Evolutionary conservation across 257 asterid genomes (phyloP).

Genomic region (Penstemon davidsonii): DNA sequence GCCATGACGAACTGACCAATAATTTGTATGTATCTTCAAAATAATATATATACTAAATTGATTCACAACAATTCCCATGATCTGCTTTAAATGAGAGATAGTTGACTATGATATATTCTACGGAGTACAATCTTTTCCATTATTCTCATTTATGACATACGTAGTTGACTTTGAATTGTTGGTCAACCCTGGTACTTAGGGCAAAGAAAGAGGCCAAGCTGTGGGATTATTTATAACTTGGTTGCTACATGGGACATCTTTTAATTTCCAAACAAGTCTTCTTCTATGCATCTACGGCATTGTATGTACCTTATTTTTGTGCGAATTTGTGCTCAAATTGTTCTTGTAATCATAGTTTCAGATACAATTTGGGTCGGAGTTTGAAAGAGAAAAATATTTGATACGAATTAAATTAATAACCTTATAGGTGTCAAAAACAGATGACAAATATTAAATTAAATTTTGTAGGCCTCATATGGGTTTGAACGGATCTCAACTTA

Average conservation of each 20-base stretch:
- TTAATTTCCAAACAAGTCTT: constrained; percentile 3
- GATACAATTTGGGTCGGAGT: not conserved
- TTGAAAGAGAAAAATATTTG: not conserved
- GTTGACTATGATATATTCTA: constrained; percentile 14
- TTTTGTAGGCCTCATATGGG: no score
- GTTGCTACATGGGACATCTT: not conserved
- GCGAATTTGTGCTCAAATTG: not conserved
- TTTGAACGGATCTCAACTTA: no score
- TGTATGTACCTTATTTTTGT: not conserved
- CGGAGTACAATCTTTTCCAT: not conserved
- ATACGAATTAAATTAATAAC: not conserved
- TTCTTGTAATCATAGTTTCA: not conserved
- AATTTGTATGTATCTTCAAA: constrained; percentile 13
- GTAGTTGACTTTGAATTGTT: constrained; percentile 14
- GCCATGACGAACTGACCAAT: constrained; percentile 3
- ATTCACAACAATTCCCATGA: constrained; percentile 11
- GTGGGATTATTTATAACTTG: no score
- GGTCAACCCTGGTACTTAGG: constrained; percentile 25
- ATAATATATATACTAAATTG: no score
- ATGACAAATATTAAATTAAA: no score
- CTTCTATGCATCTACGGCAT: not conserved
- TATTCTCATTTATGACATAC: not conserved
- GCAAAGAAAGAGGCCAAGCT: not conserved
- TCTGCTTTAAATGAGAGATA: not conserved
- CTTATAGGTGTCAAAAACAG: no score